Conservation (phyloP, 1,284 basidiomycete genomes). For the Sanghuangporus baumii region DNA sequence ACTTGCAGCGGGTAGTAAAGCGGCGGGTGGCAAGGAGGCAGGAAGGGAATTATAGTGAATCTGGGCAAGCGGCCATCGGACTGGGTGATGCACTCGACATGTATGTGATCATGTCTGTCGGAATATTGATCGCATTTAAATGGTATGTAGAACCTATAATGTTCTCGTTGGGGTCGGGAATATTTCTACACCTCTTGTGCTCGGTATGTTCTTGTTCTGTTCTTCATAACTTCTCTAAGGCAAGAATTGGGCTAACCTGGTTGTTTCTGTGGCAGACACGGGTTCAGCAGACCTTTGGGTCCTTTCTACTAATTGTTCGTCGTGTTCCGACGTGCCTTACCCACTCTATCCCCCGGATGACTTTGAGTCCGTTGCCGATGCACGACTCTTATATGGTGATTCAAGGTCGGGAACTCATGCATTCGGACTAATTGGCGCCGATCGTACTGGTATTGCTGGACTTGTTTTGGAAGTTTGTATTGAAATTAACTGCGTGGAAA, state of each 20-base stretch:
- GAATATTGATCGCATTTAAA: not conserved
- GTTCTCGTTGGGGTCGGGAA: slow-evolving; percentile 40
- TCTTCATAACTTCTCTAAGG: not conserved
- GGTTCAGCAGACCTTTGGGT: slow-evolving; percentile 57
- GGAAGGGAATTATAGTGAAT: slow-evolving; percentile 19
- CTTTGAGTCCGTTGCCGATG: slow-evolving; percentile 22
- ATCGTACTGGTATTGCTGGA: slow-evolving; percentile 39
- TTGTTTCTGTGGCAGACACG: slow-evolving; percentile 34
- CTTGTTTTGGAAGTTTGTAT: slow-evolving; percentile 26
- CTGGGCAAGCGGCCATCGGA: slow-evolving; percentile 26
- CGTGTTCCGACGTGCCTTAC: slow-evolving; percentile 35
- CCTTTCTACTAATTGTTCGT: slow-evolving; percentile 40
- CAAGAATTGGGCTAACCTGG: not conserved
- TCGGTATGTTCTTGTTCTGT: slow-evolving; percentile 40
- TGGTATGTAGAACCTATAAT: slow-evolving; percentile 38
- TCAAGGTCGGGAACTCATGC: slow-evolving; percentile 49
- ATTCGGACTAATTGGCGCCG: slow-evolving; percentile 42
- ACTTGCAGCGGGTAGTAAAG: not conserved
- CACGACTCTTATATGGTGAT: slow-evolving; percentile 47
- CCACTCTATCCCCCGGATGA: slow-evolving; percentile 21
- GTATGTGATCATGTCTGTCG: slow-evolving; percentile 30
- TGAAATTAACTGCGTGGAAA: not conserved
- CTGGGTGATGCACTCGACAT: slow-evolving; percentile 43
- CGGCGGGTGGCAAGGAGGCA: not conserved
- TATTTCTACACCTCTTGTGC: slow-evolving; percentile 35